Evolutionary conservation across 257 asterid species (phyloP).

Genomic region (Petunia secreta): DNA sequence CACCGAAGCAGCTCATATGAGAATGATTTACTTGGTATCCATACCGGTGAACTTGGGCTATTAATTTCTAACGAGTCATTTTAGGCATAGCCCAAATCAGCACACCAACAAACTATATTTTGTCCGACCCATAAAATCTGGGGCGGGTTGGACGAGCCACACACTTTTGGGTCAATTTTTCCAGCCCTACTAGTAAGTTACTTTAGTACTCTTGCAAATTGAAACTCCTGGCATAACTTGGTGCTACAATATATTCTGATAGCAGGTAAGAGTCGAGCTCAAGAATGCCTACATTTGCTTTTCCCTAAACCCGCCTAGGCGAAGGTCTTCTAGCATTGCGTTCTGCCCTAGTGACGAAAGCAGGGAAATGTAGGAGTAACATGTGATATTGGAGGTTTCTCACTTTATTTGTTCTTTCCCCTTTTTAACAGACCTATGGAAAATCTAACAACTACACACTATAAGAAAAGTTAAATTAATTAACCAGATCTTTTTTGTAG

Average conservation of each 20-base stretch:
- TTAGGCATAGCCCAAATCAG: too few species aligned
- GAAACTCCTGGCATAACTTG: slow-evolving; percentile 25
- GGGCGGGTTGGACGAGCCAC: too few species aligned
- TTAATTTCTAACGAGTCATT: too few species aligned
- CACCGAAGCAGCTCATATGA: too few species aligned
- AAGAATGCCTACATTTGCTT: not conserved
- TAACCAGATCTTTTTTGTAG: not conserved
- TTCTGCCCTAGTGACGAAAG: not conserved
- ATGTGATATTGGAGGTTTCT: not conserved
- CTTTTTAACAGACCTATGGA: not conserved
- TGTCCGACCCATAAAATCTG: too few species aligned
- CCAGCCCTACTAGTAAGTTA: not conserved
- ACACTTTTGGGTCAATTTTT: too few species aligned
- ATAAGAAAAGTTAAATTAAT: not conserved
- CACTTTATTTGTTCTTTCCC: not conserved
- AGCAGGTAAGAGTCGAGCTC: not conserved
- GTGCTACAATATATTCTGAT: not conserved
- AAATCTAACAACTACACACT: not conserved
- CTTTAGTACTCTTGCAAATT: not conserved
- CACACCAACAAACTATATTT: too few species aligned
- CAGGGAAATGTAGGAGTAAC: not conserved
- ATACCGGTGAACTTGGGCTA: too few species aligned
- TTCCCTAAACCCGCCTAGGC: not conserved
- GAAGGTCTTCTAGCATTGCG: not conserved
- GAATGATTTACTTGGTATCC: too few species aligned